Percentiles rank a stretch among this genome's conserved stretches.
These are phyloP conservation scores for Arabidopsis suecica DNA, from an alignment of 345 rosid genomes.

Conservation along the genomic window DNA sequence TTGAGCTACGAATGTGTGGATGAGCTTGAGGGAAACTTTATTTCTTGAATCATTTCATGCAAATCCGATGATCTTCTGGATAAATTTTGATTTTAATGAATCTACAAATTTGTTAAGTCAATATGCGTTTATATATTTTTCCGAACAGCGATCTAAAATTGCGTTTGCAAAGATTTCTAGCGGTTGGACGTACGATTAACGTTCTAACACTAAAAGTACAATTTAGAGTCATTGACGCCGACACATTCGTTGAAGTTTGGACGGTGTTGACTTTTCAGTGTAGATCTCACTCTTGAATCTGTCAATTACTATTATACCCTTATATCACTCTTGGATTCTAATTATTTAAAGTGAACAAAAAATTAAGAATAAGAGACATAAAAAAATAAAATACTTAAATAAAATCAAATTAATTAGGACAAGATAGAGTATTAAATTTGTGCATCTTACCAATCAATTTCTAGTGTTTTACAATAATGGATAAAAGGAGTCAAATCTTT, in stretches of 20 bases:
- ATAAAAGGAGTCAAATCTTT: too few relatives aligned
- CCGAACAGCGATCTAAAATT: slow-evolving; percentile 2
- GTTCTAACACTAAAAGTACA: not conserved
- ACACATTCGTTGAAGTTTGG: slow-evolving; percentile 23
- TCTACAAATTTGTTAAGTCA: not conserved
- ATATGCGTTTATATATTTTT: not conserved
- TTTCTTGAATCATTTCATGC: not conserved
- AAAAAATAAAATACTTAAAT: too few relatives aligned
- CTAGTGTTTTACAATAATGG: too few relatives aligned
- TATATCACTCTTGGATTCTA: too few relatives aligned
- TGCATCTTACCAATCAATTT: too few relatives aligned
- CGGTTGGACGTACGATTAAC: not conserved
- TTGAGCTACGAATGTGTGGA: slow-evolving; percentile 8
- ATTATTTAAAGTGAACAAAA: too few relatives aligned
- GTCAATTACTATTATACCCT: not conserved
- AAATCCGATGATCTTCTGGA: not conserved
- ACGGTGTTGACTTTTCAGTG: not conserved
- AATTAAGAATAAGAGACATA: too few relatives aligned
- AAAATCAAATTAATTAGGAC: too few relatives aligned
- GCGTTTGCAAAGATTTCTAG: slow-evolving; percentile 1
- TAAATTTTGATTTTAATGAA: not conserved
- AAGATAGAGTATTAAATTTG: too few relatives aligned
- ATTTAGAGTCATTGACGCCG: slow-evolving; percentile 30
- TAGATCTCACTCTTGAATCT: not conserved
- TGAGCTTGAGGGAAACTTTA: slow-evolving; percentile 3